Percentiles rank a stretch among this genome's conserved stretches.
Evolutionary conservation across 495 filamentous ascomycete genomes (phyloP).

Genomic region (Thermothielavioides terrestris): DNA sequence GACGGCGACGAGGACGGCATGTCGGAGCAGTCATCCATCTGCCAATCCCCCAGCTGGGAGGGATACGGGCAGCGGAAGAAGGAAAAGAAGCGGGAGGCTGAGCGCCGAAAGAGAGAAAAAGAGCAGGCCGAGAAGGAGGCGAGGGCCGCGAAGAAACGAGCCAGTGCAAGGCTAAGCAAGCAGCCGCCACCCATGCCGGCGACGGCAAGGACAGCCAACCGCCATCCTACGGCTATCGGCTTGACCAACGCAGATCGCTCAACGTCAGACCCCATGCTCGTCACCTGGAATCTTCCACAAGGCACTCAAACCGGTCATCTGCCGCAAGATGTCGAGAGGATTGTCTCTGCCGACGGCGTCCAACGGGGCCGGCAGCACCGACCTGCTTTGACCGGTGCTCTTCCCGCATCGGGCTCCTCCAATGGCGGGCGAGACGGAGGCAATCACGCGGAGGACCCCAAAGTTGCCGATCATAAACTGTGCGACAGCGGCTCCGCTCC

Average conservation of each 20-base stretch:
- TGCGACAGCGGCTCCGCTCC: background rate
- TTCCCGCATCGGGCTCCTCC: background rate
- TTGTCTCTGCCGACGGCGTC: conserved; percentile 17
- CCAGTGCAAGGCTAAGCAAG: conserved; percentile 28
- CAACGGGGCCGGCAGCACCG: conserved; percentile 17
- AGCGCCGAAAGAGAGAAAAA: conserved; percentile 35
- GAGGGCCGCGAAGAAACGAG: conserved; percentile 25
- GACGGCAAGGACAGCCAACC: conserved; percentile 14
- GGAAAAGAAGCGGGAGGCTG: conserved; percentile 40
- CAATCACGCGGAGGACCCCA: conserved; percentile 13
- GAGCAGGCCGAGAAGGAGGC: conserved; percentile 31
- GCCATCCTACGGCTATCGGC: background rate
- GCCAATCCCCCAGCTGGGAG: conserved; percentile 50
- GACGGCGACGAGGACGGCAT: conserved; percentile 29
- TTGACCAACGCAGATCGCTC: conserved; percentile 20
- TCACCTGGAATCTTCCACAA: conserved; percentile 9
- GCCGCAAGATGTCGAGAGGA: conserved; percentile 8
- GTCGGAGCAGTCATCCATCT: conserved; percentile 46
- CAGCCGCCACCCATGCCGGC: conserved; percentile 18
- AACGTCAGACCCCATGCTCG: conserved; percentile 25
- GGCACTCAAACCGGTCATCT: background rate
- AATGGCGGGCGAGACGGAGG: conserved; percentile 18
- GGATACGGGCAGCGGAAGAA: conserved; percentile 41
- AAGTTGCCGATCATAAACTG: background rate
- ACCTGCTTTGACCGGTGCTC: conserved; percentile 15